These are phyloP conservation scores for Podaxis mareebaensis DNA, from an alignment of 768 basidiomycete genomes.

Conservation along the genomic window DNA sequence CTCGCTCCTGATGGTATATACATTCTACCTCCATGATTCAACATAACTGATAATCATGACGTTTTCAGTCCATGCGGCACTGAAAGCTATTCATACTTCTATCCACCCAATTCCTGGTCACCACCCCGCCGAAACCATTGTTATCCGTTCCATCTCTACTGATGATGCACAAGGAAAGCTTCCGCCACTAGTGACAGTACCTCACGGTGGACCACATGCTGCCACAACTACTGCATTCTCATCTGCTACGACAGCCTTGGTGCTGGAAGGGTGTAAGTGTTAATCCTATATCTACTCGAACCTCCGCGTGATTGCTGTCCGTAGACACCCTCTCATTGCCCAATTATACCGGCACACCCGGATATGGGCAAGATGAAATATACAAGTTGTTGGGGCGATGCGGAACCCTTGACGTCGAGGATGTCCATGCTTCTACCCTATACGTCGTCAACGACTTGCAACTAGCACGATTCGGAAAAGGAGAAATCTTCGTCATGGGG, in stretches of 20 bases:
- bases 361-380: constrained; percentile 65
- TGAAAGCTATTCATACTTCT: constrained; percentile 40
- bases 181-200: constrained; percentile 49
- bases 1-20: constrained; percentile 42
- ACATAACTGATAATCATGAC: background rate
- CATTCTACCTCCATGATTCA: background rate
- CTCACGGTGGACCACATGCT: constrained; percentile 68
- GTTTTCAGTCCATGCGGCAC: constrained; percentile 39
- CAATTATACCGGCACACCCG: constrained; percentile 70
- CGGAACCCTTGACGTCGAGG: constrained; percentile 65
- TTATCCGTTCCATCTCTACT: constrained; percentile 37
- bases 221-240: constrained; percentile 48
- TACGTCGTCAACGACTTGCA: constrained; percentile 48
- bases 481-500: constrained; percentile 57
- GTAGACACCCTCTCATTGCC: constrained; percentile 60
- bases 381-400: constrained; percentile 56
- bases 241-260: constrained; percentile 43
- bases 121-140: constrained; percentile 53
- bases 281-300: background rate
- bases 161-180: constrained; percentile 19
- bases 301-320: background rate
- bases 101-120: constrained; percentile 52
- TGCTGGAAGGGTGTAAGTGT: constrained; percentile 61
- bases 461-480: constrained; percentile 47
- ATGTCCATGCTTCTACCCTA: constrained; percentile 55